A percentile compares a stretch with the other conserved stretches of the same genome.
Conservation (phyloP, 805 yeast species). For the Geotrichum ghanense region DNA sequence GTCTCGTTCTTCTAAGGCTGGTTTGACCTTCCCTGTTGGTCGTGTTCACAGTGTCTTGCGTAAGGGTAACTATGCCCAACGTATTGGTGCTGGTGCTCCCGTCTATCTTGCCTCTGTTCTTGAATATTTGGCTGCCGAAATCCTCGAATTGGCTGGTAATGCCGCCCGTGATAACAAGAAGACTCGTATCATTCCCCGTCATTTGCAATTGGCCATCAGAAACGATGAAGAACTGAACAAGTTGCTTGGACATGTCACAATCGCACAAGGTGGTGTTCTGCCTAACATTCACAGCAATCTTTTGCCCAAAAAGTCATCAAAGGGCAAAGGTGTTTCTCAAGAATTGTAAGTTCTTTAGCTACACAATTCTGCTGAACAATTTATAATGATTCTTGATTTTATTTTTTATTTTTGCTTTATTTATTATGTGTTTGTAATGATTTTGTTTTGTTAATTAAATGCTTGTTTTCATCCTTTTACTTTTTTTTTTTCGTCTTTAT, state of each 20-base stretch:
- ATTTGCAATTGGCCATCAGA: constrained; percentile 96
- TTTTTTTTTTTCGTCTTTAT: no score
- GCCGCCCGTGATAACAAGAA: constrained; percentile 99
- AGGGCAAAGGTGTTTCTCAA: constrained; percentile 30
- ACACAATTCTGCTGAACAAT: no score
- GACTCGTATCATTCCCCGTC: constrained; percentile 98
- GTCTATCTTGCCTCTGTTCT: constrained; percentile 90
- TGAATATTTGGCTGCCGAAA: constrained; percentile 96
- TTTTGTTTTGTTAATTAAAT: constrained; percentile 1
- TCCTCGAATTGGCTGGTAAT: constrained; percentile 95
- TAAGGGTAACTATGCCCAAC: constrained; percentile 96
- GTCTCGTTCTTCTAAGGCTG: constrained; percentile 98
- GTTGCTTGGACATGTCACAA: constrained; percentile 84
- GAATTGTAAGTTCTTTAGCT: constrained; percentile 23
- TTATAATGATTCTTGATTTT: no score
- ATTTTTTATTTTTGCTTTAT: not conserved
- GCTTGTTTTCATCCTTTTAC: not conserved
- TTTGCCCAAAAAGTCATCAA: constrained; percentile 51
- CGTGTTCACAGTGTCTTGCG: constrained; percentile 95
- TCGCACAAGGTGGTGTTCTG: constrained; percentile 98
- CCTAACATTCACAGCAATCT: constrained; percentile 94
- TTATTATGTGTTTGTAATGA: not conserved
- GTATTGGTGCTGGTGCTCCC: constrained; percentile 99
- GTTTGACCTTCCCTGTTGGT: constrained; percentile 98
- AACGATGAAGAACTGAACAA: constrained; percentile 98